Evolutionary conservation across 2,329 filamentous ascomycete genomes (phyloP).

Genomic region (Talaromyces sp.): DNA sequence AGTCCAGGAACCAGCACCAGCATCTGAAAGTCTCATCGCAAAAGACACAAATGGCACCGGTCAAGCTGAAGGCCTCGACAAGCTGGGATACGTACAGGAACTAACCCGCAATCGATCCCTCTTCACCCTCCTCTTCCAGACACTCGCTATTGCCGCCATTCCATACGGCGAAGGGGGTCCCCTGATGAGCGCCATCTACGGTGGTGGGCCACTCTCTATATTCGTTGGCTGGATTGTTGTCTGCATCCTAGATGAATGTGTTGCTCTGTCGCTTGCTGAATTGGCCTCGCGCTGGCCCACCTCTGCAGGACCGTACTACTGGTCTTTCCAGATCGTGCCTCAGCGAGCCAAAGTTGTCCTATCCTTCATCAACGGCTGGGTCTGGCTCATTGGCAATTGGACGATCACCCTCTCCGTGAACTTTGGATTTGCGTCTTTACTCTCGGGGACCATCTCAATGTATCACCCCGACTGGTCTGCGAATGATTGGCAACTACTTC

Average conservation of each 20-base stretch:
- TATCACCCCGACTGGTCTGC: slow-evolving; percentile 54
- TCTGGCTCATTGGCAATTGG: slow-evolving; percentile 53
- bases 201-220: slow-evolving; percentile 52
- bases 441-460: slow-evolving; percentile 52
- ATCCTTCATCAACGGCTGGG: slow-evolving; percentile 54
- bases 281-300: slow-evolving; percentile 53
- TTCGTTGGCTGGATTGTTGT: slow-evolving; percentile 58
- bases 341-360: slow-evolving; percentile 44
- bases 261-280: slow-evolving; percentile 52
- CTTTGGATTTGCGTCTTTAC: slow-evolving; percentile 55
- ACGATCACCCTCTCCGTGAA: slow-evolving; percentile 54
- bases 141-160: slow-evolving; percentile 59
- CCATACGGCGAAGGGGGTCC: slow-evolving; percentile 50
- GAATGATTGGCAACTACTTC: slow-evolving; percentile 63
- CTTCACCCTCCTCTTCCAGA: slow-evolving; percentile 59
- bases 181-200: slow-evolving; percentile 43
- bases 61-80: slow-evolving; percentile 32
- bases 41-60: slow-evolving; percentile 26
- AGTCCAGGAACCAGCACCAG: not conserved
- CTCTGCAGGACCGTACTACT: slow-evolving; percentile 54
- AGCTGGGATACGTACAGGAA: slow-evolving; percentile 59
- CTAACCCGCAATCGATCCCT: slow-evolving; percentile 58
- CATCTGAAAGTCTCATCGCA: not conserved
- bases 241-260: slow-evolving; percentile 52
- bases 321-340: slow-evolving; percentile 51